These are phyloP conservation scores for Aspergillus costaricaensis DNA, from an alignment of 2,329 filamentous ascomycete species.

Conservation along the genomic window DNA sequence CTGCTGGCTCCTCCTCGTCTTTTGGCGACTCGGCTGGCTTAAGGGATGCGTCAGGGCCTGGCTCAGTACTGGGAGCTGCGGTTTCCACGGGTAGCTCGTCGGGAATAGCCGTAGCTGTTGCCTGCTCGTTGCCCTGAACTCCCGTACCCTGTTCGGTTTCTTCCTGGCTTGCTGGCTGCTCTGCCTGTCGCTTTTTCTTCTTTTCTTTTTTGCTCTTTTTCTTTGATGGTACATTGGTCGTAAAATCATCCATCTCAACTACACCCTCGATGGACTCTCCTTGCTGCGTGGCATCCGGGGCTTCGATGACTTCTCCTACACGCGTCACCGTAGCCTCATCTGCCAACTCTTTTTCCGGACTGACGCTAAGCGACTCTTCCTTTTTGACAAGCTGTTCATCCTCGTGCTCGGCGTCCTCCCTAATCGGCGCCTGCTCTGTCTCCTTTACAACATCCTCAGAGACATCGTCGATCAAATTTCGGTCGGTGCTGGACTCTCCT, in stretches of 20 bases:
- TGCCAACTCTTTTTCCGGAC: background rate
- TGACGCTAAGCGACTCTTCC: background rate
- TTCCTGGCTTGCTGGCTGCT: slow-evolving; percentile 8
- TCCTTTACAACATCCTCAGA: background rate
- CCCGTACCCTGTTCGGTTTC: slow-evolving; percentile 7
- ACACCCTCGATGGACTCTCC: slow-evolving; percentile 4
- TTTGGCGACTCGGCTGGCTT: background rate
- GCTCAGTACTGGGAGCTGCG: background rate
- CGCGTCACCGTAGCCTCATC: slow-evolving; percentile 18
- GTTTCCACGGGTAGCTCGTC: background rate
- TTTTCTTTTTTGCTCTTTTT: slow-evolving; percentile 33
- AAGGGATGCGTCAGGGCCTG: background rate
- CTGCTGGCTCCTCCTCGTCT: background rate
- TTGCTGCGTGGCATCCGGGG: slow-evolving; percentile 7
- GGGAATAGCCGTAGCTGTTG: background rate
- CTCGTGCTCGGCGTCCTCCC: background rate
- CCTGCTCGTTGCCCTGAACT: background rate
- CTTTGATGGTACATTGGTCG: slow-evolving; percentile 12
- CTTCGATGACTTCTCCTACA: slow-evolving; percentile 21
- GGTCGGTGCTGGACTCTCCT: background rate
- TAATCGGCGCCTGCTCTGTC: background rate
- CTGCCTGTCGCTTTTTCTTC: slow-evolving; percentile 28
- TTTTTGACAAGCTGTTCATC: slow-evolving; percentile 2
- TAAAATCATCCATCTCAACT: slow-evolving; percentile 7
- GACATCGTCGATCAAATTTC: background rate